Evolutionary conservation across 208 protist genomes (phyloP).

Genomic region (Spongospora subterranea): DNA sequence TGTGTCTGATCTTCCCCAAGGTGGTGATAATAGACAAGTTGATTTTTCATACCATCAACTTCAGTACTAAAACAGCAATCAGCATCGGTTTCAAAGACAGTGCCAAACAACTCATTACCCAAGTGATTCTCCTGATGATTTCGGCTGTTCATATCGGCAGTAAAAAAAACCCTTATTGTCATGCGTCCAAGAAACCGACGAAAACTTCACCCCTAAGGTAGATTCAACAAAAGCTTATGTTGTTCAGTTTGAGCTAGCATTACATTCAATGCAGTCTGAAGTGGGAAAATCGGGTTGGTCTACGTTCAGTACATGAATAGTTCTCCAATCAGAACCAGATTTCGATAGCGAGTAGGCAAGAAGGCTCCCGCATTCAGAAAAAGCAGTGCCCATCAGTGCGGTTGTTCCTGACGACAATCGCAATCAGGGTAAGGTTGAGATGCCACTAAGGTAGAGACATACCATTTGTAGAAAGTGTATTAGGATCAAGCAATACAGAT

Average conservation of each 20-base stretch:
- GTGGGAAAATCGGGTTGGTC: background rate
- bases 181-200: slow-evolving; percentile 49
- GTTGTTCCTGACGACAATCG: background rate
- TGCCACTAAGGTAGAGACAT: background rate
- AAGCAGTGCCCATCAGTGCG: slow-evolving; percentile 37
- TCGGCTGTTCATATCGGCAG: slow-evolving; percentile 52
- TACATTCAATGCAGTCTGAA: background rate
- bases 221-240: too few relatives aligned
- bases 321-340: slow-evolving; percentile 60
- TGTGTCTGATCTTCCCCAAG: slow-evolving; percentile 29
- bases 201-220: slow-evolving; percentile 56
- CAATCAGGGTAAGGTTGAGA: background rate
- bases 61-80: slow-evolving; percentile 1
- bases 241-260: too few relatives aligned
- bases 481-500: slow-evolving; percentile 51
- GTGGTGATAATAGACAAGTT: slow-evolving; percentile 52
- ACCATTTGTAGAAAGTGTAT: slow-evolving; percentile 27
- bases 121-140: background rate
- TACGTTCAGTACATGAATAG: slow-evolving; percentile 52
- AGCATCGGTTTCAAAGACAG: background rate
- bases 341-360: slow-evolving; percentile 45
- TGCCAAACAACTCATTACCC: background rate
- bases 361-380: slow-evolving; percentile 26
- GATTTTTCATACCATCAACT: slow-evolving; percentile 16
- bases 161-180: slow-evolving; percentile 63